A percentile compares a stretch with the other conserved stretches of the same genome.
Conservation (phyloP, 139 green algal genomes). For the Auxenochlorella pyrenoidosa region DNA sequence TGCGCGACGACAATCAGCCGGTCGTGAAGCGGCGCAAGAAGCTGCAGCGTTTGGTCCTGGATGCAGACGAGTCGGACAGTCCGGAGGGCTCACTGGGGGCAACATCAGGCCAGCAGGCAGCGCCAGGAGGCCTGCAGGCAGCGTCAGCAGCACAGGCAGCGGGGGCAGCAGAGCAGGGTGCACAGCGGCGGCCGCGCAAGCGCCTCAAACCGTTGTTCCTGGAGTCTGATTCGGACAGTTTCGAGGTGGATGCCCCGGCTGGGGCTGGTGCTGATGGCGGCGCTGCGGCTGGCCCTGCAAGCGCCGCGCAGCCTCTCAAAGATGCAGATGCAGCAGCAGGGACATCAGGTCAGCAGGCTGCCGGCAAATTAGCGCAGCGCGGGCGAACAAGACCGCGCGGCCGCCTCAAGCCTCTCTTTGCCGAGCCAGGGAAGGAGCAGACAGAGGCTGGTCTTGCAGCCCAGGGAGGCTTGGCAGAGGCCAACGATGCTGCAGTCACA, state of each 20-base stretch:
- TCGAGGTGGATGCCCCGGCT: not conserved
- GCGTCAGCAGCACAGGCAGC: not conserved
- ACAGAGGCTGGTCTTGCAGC: not conserved
- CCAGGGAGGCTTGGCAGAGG: not conserved
- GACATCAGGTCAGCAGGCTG: not conserved
- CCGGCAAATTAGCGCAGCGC: too few relatives aligned
- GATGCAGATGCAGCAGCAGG: not conserved
- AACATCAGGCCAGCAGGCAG: not conserved
- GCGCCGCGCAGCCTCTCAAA: not conserved
- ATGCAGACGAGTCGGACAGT: not conserved
- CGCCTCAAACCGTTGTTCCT: constrained; percentile 11
- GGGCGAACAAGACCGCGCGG: not conserved
- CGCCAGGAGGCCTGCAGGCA: not conserved
- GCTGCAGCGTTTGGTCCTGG: not conserved
- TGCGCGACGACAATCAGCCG: not conserved
- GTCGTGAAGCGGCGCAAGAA: constrained; percentile 10
- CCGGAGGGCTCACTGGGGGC: not conserved
- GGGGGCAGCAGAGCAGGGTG: not conserved
- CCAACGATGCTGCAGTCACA: not conserved
- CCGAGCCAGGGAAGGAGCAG: not conserved
- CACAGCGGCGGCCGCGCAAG: not conserved
- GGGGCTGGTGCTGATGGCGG: not conserved
- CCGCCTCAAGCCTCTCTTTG: not conserved
- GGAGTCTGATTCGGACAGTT: not conserved
- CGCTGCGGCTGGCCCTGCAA: not conserved